A percentile compares a stretch with the other conserved stretches of the same genome.
Evolutionary conservation across 176 grass and related monocot genomes (phyloP).

Genomic region (Carex scoparia): DNA sequence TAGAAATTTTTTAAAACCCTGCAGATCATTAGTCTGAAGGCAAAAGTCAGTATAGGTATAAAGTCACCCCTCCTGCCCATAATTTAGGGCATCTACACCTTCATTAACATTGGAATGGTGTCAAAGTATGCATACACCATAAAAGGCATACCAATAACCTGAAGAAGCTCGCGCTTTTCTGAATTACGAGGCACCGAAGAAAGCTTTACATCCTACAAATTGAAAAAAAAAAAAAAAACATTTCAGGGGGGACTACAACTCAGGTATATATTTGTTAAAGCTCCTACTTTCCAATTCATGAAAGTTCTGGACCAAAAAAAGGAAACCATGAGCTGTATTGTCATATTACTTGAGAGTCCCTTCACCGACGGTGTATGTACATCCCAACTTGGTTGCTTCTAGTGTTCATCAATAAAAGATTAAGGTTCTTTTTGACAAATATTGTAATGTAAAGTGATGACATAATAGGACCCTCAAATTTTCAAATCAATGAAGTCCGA

Average conservation of each 20-base stretch:
- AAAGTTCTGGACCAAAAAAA: constrained; percentile 1
- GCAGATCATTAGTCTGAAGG: neutral
- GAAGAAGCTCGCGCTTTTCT: constrained; percentile 80
- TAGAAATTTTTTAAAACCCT: neutral
- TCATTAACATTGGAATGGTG: neutral
- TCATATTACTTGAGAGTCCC: neutral
- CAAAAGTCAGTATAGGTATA: neutral
- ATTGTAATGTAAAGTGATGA: neutral
- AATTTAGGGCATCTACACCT: neutral
- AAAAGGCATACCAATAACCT: constrained; percentile 65
- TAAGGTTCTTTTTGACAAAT: neutral
- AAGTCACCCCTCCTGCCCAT: neutral
- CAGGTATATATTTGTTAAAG: neutral
- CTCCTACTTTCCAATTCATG: neutral
- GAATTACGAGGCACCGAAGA: constrained; percentile 50
- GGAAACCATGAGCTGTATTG: neutral
- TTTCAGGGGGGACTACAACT: constrained; percentile 1
- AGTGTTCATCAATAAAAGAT: neutral
- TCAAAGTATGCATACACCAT: neutral
- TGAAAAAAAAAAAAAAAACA: neutral
- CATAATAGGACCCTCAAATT: neutral
- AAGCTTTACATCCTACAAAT: constrained; percentile 71
- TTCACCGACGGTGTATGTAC: neutral
- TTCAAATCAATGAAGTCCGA: neutral
- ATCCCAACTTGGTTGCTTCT: neutral